Percentiles rank a stretch among this genome's conserved stretches.
Evolutionary conservation across 108 stramenopile species (phyloP).

Genomic region (Epithemia pelagica): DNA sequence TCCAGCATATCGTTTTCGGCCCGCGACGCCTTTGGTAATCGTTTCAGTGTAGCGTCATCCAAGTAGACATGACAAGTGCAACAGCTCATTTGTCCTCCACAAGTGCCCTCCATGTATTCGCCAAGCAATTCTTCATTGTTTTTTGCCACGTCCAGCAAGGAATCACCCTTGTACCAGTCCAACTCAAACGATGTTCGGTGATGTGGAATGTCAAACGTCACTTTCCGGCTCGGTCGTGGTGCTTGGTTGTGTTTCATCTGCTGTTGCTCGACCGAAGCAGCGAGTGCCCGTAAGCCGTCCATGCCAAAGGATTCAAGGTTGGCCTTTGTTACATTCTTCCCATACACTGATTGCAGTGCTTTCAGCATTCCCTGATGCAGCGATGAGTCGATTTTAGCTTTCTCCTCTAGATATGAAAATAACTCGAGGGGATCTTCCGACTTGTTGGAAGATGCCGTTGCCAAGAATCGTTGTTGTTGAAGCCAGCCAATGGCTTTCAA

Average conservation of each 20-base stretch:
- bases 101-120: constrained; percentile 70
- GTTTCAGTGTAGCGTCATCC: constrained; percentile 47
- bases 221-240: constrained; percentile 6
- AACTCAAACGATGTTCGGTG: constrained; percentile 17
- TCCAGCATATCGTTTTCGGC: constrained; percentile 72
- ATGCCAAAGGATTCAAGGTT: constrained; percentile 25
- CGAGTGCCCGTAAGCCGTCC: constrained; percentile 20
- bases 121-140: constrained; percentile 20
- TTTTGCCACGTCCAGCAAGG: constrained; percentile 20
- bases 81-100: constrained; percentile 70
- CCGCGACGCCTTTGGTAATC: constrained; percentile 40
- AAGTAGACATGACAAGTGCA: constrained; percentile 73
- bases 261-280: constrained; percentile 16
- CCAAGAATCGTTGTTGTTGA: background rate
- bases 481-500: no score
- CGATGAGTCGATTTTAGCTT: background rate
- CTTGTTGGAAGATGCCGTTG: background rate
- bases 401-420: background rate
- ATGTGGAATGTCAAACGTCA: constrained; percentile 15
- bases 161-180: constrained; percentile 20
- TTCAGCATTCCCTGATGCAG: constrained; percentile 20
- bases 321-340: constrained; percentile 9
- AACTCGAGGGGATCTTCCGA: background rate
- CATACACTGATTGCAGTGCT: constrained; percentile 21
- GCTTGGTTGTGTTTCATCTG: background rate